A percentile compares a stretch with the other conserved stretches of the same genome.
phyloP scores from a whole-genome alignment of 257 asterid genomes.

The Nicotiana paniculata region DNA sequence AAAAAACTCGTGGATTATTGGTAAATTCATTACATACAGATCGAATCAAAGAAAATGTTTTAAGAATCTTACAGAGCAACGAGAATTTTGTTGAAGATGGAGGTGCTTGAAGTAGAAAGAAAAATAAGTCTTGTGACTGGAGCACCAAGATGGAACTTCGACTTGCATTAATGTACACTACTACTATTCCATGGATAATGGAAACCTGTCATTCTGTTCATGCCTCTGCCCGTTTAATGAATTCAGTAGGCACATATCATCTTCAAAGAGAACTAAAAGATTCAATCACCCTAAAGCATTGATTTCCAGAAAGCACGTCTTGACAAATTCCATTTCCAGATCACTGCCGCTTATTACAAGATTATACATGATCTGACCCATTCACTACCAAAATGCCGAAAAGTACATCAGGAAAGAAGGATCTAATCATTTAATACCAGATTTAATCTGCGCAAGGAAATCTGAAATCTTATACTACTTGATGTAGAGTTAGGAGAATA shows the following conservation, averaged over 20 bases:
- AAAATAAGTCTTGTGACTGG: neutral
- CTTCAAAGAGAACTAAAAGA: neutral
- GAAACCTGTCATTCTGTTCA: neutral
- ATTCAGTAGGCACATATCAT: neutral
- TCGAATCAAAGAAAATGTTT: neutral
- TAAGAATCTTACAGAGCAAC: neutral
- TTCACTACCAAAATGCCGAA: neutral
- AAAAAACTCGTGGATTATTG: neutral
- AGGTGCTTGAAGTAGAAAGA: neutral
- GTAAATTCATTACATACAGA: slow-evolving; percentile 4
- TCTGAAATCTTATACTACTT: neutral
- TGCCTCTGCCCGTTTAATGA: neutral
- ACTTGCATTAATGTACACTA: neutral
- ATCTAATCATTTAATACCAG: neutral
- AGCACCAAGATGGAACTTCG: neutral
- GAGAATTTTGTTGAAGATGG: neutral
- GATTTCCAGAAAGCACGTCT: neutral
- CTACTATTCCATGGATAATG: neutral
- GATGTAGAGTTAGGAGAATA: slow-evolving; percentile 10
- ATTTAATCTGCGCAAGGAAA: neutral
- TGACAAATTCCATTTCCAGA: neutral
- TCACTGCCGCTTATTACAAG: neutral
- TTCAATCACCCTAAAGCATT: neutral
- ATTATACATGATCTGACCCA: neutral
- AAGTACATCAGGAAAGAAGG: slow-evolving; percentile 3